Evolutionary conservation across 805 yeast genomes (phyloP).

Genomic region (Ogataea henricii): DNA sequence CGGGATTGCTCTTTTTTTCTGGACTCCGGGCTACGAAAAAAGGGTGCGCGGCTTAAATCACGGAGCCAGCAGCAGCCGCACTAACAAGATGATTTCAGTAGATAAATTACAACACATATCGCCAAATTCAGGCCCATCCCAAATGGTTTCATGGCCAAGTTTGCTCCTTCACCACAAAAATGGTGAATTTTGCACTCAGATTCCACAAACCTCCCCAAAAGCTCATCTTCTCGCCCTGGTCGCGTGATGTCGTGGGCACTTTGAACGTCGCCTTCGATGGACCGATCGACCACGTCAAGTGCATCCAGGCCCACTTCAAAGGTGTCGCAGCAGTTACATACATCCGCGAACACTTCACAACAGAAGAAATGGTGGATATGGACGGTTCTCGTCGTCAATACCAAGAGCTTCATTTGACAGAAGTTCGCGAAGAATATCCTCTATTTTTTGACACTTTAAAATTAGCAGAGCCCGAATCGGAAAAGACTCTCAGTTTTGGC

Average conservation of each 20-base stretch:
- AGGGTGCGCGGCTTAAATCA: constrained; percentile 5
- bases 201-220: constrained; percentile 12
- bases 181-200: constrained; percentile 15
- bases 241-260: constrained; percentile 16
- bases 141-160: too few relatives aligned
- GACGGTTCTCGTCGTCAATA: constrained; percentile 14
- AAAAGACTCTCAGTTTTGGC: constrained; percentile 1
- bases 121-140: too few relatives aligned
- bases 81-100: neutral
- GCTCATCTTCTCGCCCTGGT: constrained; percentile 17
- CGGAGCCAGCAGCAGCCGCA: neutral
- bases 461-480: constrained; percentile 2
- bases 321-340: constrained; percentile 14
- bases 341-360: constrained; percentile 10
- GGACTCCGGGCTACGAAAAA: neutral
- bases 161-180: neutral
- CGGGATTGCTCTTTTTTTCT: constrained; percentile 3
- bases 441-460: constrained; percentile 12
- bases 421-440: constrained; percentile 11
- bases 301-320: constrained; percentile 15
- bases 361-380: constrained; percentile 13
- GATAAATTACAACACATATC: neutral
- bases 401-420: constrained; percentile 8
- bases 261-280: constrained; percentile 11
- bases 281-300: constrained; percentile 5